Percentiles rank a stretch among this genome's conserved stretches.
These are phyloP conservation scores for Solanum chmielewskii DNA, from an alignment of 257 asterid species.

Conservation along the genomic window DNA sequence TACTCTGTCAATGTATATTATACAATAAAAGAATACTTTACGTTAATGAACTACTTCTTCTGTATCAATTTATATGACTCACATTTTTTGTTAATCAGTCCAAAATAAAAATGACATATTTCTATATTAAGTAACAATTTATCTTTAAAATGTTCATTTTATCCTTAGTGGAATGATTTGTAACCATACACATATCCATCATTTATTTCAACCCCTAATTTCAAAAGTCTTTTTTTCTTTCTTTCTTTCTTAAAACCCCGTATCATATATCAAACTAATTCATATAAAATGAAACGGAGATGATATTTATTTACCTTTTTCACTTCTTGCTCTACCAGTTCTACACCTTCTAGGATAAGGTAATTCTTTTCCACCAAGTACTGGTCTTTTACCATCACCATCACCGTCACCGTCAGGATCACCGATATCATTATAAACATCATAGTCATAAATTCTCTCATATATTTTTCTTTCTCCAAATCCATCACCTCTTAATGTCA, in stretches of 20 bases:
- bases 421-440: slow-evolving; percentile 71
- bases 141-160: rapidly evolving
- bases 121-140: too few species aligned
- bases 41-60: not conserved
- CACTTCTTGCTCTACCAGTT: slow-evolving; percentile 45
- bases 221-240: too few species aligned
- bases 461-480: slow-evolving; percentile 31
- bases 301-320: slow-evolving; percentile 19
- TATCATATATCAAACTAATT: not conserved
- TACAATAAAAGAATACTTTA: not conserved
- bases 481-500: slow-evolving; percentile 44
- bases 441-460: slow-evolving; percentile 67
- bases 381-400: slow-evolving; percentile 31
- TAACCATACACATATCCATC: rapidly evolving
- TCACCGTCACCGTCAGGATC: slow-evolving; percentile 25
- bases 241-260: too few species aligned
- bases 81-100: rapidly evolving
- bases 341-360: slow-evolving; percentile 78
- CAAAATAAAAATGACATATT: not conserved
- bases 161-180: not conserved
- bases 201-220: rapidly evolving
- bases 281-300: too few species aligned
- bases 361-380: slow-evolving; percentile 42
- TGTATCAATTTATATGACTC: rapidly evolving
- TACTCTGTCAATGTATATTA: not conserved